phyloP scores from a whole-genome alignment of 2,329 filamentous ascomycete genomes.

The Sporothrix mexicana region DNA sequence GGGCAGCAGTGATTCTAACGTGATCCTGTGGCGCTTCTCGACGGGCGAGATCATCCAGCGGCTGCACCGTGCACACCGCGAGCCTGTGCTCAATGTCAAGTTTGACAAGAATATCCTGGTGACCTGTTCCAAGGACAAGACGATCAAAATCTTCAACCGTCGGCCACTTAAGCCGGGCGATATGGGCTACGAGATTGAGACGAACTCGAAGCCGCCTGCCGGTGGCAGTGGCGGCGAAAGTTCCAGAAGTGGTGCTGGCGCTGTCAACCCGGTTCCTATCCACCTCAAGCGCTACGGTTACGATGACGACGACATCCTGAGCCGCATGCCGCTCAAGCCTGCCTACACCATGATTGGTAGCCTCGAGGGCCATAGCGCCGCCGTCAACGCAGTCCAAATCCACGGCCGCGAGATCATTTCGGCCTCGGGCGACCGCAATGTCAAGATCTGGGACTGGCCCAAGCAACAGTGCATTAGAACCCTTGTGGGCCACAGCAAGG shows the following conservation, averaged over 20 bases:
- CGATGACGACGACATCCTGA: slow-evolving; percentile 52
- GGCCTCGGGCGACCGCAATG: slow-evolving; percentile 88
- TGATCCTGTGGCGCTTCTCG: slow-evolving; percentile 93
- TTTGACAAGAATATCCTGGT: slow-evolving; percentile 92
- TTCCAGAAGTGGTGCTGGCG: slow-evolving; percentile 35
- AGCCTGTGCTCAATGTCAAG: slow-evolving; percentile 91
- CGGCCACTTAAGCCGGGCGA: slow-evolving; percentile 67
- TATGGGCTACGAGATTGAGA: slow-evolving; percentile 53
- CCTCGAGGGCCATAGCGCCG: slow-evolving; percentile 83
- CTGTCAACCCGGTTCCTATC: slow-evolving; percentile 62
- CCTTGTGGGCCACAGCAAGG: slow-evolving; percentile 86
- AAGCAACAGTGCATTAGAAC: slow-evolving; percentile 77
- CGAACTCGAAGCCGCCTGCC: too few relatives aligned
- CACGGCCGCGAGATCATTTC: slow-evolving; percentile 86
- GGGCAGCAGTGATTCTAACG: slow-evolving; percentile 87
- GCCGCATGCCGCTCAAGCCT: slow-evolving; percentile 60
- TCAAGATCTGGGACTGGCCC: slow-evolving; percentile 94
- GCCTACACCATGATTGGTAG: slow-evolving; percentile 79
- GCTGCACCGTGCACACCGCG: slow-evolving; percentile 76
- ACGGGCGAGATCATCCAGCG: slow-evolving; percentile 83
- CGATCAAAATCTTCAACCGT: slow-evolving; percentile 95
- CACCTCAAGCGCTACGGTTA: slow-evolving; percentile 62
- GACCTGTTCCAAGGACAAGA: slow-evolving; percentile 96
- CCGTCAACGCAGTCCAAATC: slow-evolving; percentile 96
- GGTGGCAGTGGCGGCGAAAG: not conserved